These are phyloP conservation scores for Gryganskiella cystojenkinii DNA, from an alignment of 192 early-diverging fungal genomes.

Conservation along the genomic window DNA sequence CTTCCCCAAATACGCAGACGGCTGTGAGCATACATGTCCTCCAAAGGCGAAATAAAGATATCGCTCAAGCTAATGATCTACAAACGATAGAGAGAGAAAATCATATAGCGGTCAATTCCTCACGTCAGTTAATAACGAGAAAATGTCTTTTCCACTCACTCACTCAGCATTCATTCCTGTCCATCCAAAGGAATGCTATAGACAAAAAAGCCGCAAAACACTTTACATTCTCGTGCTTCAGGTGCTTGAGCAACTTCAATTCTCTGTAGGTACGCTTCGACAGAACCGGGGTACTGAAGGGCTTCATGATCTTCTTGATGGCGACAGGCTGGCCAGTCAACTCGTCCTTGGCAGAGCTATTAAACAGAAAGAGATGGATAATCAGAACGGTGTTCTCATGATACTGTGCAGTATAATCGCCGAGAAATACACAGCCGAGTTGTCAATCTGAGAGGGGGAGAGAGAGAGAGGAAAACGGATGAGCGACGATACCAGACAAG, in stretches of 20 bases:
- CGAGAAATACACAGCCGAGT: not conserved
- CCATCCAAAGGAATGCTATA: not conserved
- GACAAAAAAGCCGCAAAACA: too few species aligned
- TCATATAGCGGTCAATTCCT: constrained; percentile 4
- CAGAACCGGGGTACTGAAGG: constrained; percentile 91
- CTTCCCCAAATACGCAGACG: not conserved
- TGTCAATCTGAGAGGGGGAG: not conserved
- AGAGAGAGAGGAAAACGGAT: not conserved
- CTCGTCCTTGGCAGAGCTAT: constrained; percentile 90
- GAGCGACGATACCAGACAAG: constrained; percentile 82
- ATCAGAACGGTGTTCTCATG: too few species aligned
- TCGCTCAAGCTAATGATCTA: constrained; percentile 92
- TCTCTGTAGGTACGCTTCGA: constrained; percentile 97
- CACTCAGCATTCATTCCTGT: not conserved
- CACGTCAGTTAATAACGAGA: not conserved
- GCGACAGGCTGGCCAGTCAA: constrained; percentile 86
- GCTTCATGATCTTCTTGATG: constrained; percentile 97
- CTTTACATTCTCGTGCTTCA: constrained; percentile 96
- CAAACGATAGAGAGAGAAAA: constrained; percentile 4
- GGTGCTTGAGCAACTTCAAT: constrained; percentile 91
- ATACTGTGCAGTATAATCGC: too few species aligned
- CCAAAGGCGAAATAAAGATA: constrained; percentile 92
- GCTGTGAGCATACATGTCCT: constrained; percentile 79
- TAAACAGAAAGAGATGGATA: not conserved
- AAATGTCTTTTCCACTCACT: too few species aligned